Evolutionary conservation across 768 basidiomycete species (phyloP).

Genomic region (Sarcodon aspratus): DNA sequence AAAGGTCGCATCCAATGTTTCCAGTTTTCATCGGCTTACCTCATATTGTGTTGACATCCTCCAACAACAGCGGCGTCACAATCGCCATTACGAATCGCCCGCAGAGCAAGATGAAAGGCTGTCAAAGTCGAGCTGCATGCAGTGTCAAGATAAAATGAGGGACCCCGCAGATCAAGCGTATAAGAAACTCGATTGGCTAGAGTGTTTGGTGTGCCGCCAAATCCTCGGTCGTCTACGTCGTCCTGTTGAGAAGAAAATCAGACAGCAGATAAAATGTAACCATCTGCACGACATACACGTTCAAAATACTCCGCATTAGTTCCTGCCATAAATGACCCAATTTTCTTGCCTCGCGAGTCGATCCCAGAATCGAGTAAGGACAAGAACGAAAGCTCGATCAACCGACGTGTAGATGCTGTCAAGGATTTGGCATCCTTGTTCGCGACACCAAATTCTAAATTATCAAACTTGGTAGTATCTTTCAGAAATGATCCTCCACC

Average conservation of each 20-base stretch:
- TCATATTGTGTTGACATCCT: slow-evolving; percentile 27
- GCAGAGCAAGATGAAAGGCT: slow-evolving; percentile 36
- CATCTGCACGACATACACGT: slow-evolving; percentile 11
- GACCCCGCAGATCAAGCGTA: slow-evolving; percentile 30
- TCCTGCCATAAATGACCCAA: slow-evolving; percentile 30
- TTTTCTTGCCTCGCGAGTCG: slow-evolving; percentile 28
- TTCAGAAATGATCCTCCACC: slow-evolving; percentile 25
- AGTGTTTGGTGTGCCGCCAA: neutral
- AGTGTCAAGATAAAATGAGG: slow-evolving; percentile 38
- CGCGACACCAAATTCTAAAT: slow-evolving; percentile 29
- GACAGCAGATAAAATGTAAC: neutral
- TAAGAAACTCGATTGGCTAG: slow-evolving; percentile 31
- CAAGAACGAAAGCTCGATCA: slow-evolving; percentile 26
- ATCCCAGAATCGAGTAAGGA: slow-evolving; percentile 37
- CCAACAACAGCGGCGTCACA: slow-evolving; percentile 37
- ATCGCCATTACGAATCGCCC: slow-evolving; percentile 30
- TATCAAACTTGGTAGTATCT: slow-evolving; percentile 22
- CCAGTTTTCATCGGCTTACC: neutral
- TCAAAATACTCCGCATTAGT: slow-evolving; percentile 16
- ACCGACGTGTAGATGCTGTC: slow-evolving; percentile 22
- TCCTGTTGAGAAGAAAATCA: neutral
- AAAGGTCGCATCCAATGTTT: too few relatives aligned
- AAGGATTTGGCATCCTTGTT: slow-evolving; percentile 24
- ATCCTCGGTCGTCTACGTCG: neutral
- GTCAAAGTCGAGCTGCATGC: slow-evolving; percentile 38